Percentiles rank a stretch among this genome's conserved stretches.
phyloP scores from a whole-genome alignment of 441 rosid species.

The Raphanus hybrid region DNA sequence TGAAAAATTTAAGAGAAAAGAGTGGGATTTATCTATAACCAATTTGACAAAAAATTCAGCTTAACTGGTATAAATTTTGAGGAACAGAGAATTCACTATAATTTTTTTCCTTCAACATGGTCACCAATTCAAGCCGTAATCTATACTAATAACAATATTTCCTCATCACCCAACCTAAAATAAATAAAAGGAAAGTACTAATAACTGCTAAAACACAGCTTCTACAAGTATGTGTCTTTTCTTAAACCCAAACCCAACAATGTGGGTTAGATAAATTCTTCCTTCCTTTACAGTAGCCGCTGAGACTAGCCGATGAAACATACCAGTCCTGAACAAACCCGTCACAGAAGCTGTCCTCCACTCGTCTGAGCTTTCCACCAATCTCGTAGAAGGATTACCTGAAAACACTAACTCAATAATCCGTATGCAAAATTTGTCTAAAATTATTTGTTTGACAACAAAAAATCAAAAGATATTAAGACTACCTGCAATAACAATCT shows the following conservation, averaged over 20 bases:
- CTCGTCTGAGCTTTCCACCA: constrained; percentile 81
- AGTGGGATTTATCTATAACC: no score
- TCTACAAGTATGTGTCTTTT: constrained; percentile 24
- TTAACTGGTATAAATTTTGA: no score
- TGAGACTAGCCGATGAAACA: constrained; percentile 70
- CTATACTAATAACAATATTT: no score
- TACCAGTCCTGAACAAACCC: constrained; percentile 31
- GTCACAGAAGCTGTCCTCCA: constrained; percentile 76
- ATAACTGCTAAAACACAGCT: background rate
- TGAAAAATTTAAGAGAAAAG: no score
- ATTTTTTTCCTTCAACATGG: no score
- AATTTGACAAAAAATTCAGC: no score
- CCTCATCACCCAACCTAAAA: no score
- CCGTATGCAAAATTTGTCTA: background rate
- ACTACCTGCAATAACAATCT: constrained; percentile 75
- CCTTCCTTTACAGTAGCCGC: constrained; percentile 86
- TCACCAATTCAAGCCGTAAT: no score
- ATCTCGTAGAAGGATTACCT: constrained; percentile 59
- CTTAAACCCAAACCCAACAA: background rate
- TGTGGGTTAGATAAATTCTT: background rate
- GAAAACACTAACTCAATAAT: constrained; percentile 9
- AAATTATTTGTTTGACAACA: background rate
- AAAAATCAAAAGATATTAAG: background rate
- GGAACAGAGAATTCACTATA: no score
- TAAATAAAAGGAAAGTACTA: background rate